Evolutionary conservation across 2,329 filamentous ascomycete species (phyloP), one percentile per base, ranked within the genome.

Genomic region (Aspergillus brasiliensis): DNA sequence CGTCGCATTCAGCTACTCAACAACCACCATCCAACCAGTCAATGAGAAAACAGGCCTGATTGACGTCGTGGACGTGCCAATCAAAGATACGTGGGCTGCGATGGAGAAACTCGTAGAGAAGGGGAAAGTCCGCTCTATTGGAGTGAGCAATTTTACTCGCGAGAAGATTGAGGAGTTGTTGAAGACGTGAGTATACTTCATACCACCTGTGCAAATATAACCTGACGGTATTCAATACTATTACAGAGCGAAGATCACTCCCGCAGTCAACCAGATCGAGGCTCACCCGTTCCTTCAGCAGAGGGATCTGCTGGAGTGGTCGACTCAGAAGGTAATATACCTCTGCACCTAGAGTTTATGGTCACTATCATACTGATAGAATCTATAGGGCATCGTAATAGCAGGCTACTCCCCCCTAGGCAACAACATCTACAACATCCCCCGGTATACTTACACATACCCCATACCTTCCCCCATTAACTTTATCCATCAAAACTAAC

Each of bases 141-240:
- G 90, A 34, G 85, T 92, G 11, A 89, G 86, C 68, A 92, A 92
- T 76, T 91, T 88, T 69, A 73, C 73, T n/a, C 75, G 75, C 0
- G 65, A 65, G 15, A 76, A 81, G 46, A 69, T 82, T 8, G 65
- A 79, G 44, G 69, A 73, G 27, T 71, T 82, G 17, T 65, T 80
- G 8, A 58, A 57, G 57, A 74, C 60, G 62, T 65, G 8, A 19
- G 54, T 57, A 3, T 8, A 5, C 1, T 34, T 34, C 11, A 1
- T n/a, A 5, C 3, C 2, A 31, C 2, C 21, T 23, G 13, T 25
- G 10, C n/a, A n/a, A n/a, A n/a, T 13, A 28, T 3, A 6, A 23
- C 10, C 27, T 27, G 8, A 46, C 44, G 2, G 11, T 28, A 10
- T 3, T 1, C n/a, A n/a, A n/a, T n/a, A n/a, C n/a, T n/a, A n/a